Evolutionary conservation across 495 filamentous ascomycete genomes (phyloP).

Genomic region (Tuber aestivum): DNA sequence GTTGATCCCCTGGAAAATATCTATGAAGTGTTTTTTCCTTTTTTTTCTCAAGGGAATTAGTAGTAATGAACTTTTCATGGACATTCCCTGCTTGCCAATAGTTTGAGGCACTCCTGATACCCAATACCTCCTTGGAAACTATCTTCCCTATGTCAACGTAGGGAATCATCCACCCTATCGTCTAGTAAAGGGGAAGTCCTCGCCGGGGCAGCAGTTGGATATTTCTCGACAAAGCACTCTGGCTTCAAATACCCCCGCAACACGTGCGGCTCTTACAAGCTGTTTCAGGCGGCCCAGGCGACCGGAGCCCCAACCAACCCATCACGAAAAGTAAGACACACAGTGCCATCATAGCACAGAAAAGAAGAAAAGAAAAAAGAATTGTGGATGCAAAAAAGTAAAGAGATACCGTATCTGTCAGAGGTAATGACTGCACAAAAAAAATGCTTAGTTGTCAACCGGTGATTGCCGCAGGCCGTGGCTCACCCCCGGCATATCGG

Average conservation of each 20-base stretch:
- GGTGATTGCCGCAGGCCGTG: not conserved
- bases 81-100: not conserved
- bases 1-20: too few relatives aligned
- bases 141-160: not conserved
- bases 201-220: not conserved
- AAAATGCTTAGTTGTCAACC: not conserved
- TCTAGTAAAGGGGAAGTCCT: not conserved
- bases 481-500: not conserved
- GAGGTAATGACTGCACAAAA: not conserved
- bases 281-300: not conserved
- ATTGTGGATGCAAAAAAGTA: not conserved
- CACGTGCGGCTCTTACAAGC: not conserved
- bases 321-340: not conserved
- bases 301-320: not conserved
- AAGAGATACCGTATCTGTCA: not conserved
- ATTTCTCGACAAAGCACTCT: not conserved
- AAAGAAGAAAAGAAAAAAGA: not conserved
- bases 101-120: not conserved
- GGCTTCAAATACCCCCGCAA: not conserved
- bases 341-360: not conserved
- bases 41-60: not conserved
- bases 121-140: not conserved
- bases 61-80: not conserved
- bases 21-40: too few relatives aligned
- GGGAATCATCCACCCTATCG: not conserved